These are phyloP conservation scores for Aureobasidium sp. DNA, from an alignment of 2,329 filamentous ascomycete genomes.

Conservation along the genomic window DNA sequence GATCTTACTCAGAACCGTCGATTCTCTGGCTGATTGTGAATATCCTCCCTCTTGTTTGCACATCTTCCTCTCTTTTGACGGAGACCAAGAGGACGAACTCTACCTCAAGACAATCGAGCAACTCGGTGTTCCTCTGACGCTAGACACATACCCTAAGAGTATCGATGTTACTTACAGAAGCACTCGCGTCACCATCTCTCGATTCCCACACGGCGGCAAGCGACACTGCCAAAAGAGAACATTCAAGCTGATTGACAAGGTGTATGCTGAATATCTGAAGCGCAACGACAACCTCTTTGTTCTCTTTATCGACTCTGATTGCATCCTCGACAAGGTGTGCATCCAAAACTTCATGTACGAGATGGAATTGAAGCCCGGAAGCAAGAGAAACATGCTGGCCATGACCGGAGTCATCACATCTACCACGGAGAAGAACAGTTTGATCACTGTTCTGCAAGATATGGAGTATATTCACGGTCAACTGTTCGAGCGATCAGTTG, in stretches of 20 bases:
- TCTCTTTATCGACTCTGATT: constrained; percentile 95
- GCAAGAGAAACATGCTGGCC: constrained; percentile 84
- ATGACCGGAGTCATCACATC: constrained; percentile 98
- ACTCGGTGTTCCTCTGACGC: constrained; percentile 70
- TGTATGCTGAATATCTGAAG: constrained; percentile 81
- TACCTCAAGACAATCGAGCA: constrained; percentile 81
- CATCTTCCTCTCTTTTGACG: constrained; percentile 92
- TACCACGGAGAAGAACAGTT: constrained; percentile 77
- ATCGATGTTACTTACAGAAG: constrained; percentile 82
- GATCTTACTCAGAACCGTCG: constrained; percentile 74
- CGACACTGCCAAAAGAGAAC: constrained; percentile 89
- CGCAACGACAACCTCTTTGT: constrained; percentile 89
- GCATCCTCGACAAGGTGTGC: constrained; percentile 83
- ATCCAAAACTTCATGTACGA: constrained; percentile 98
- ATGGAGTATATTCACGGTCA: constrained; percentile 99
- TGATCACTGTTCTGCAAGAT: constrained; percentile 90
- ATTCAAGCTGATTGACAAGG: constrained; percentile 86
- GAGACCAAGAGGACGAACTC: constrained; percentile 78
- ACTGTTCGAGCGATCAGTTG: constrained; percentile 89
- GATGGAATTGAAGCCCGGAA: constrained; percentile 94
- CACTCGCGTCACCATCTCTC: constrained; percentile 80
- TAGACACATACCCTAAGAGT: constrained; percentile 75
- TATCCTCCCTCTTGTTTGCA: constrained; percentile 90
- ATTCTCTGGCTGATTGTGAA: constrained; percentile 89
- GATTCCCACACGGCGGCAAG: constrained; percentile 91